Evolutionary conservation across 345 rosid species (phyloP).

Genomic region (Xanthoceras sorbifolium): DNA sequence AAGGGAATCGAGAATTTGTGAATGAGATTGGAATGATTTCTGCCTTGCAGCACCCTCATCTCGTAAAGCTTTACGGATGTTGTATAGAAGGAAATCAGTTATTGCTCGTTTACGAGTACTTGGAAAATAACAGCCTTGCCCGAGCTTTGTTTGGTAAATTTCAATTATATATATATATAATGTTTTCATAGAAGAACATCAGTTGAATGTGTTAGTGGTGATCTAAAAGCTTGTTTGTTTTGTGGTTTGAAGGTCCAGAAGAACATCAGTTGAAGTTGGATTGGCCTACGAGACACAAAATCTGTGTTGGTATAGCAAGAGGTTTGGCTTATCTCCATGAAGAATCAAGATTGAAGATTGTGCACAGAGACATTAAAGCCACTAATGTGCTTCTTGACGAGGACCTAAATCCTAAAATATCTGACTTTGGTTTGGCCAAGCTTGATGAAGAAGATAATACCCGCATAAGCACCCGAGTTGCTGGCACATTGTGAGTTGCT

Average conservation of each 20-base stretch:
- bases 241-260: slow-evolving; percentile 37
- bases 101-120: slow-evolving; percentile 64
- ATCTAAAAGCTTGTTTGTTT: background rate
- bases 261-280: slow-evolving; percentile 48
- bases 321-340: slow-evolving; percentile 71
- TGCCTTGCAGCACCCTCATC: slow-evolving; percentile 61
- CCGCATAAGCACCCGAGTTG: slow-evolving; percentile 68
- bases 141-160: slow-evolving; percentile 60
- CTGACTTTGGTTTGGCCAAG: slow-evolving; percentile 75
- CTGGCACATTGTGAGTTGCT: slow-evolving; percentile 60
- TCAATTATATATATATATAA: too few species aligned
- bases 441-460: slow-evolving; percentile 68
- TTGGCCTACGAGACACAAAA: slow-evolving; percentile 63
- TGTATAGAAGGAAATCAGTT: slow-evolving; percentile 64
- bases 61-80: slow-evolving; percentile 69
- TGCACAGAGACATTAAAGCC: slow-evolving; percentile 76
- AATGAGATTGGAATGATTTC: slow-evolving; percentile 63
- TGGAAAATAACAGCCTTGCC: slow-evolving; percentile 73
- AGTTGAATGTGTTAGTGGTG: too few species aligned
- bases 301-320: slow-evolving; percentile 68
- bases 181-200: too few species aligned
- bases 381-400: slow-evolving; percentile 67
- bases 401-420: slow-evolving; percentile 55
- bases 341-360: slow-evolving; percentile 66
- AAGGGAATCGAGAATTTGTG: slow-evolving; percentile 69